A percentile compares a stretch with the other conserved stretches of the same genome.
Evolutionary conservation across 495 filamentous ascomycete species (phyloP).

Genomic region (Aspergillus leporis): DNA sequence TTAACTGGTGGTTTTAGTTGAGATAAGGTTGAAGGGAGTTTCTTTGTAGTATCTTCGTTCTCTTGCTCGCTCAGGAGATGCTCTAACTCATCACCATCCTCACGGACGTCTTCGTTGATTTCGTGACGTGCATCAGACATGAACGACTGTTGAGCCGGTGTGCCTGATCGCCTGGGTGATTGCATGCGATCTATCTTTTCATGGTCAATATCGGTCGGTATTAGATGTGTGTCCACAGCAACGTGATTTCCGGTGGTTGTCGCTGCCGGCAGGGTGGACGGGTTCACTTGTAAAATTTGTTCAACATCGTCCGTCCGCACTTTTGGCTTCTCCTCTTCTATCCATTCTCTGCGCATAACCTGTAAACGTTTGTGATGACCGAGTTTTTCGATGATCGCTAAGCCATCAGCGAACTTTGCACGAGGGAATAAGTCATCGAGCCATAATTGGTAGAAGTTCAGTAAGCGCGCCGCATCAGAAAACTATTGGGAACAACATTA

Average conservation of each 20-base stretch:
- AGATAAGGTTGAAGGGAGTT: background rate
- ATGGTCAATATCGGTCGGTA: background rate
- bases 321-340: constrained; percentile 63
- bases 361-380: constrained; percentile 79
- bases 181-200: background rate
- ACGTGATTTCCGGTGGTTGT: background rate
- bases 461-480: constrained; percentile 75
- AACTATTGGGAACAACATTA: constrained; percentile 54
- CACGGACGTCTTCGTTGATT: constrained; percentile 20
- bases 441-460: constrained; percentile 94
- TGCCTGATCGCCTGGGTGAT: background rate
- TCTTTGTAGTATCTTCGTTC: constrained; percentile 10
- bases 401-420: constrained; percentile 87
- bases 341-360: constrained; percentile 78
- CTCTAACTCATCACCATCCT: constrained; percentile 41
- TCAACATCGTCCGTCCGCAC: constrained; percentile 9
- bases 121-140: constrained; percentile 21
- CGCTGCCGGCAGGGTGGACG: background rate
- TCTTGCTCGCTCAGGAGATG: constrained; percentile 38
- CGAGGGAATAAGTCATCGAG: constrained; percentile 95
- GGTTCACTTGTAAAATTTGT: background rate
- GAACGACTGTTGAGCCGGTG: constrained; percentile 27
- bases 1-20: too few species aligned
- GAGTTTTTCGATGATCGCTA: constrained; percentile 89
- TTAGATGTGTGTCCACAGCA: background rate